phyloP scores from a whole-genome alignment of 495 filamentous ascomycete species.

The Poronia punctata region DNA sequence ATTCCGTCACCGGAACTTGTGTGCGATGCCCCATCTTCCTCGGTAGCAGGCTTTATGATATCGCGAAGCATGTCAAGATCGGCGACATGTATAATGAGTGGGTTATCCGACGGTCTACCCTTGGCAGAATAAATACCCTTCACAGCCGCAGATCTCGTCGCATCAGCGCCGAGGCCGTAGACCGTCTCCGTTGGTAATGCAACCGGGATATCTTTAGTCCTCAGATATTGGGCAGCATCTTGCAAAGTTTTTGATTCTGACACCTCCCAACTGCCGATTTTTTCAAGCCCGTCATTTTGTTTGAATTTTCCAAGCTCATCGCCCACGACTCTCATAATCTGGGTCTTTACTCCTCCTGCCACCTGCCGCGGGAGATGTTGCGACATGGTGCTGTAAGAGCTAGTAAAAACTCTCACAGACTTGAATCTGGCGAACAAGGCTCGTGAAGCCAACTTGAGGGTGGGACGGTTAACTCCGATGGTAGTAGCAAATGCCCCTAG shows the following conservation, averaged over 20 bases:
- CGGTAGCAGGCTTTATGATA: constrained; percentile 40
- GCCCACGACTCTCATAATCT: constrained; percentile 13
- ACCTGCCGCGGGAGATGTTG: constrained; percentile 13
- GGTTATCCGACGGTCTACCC: constrained; percentile 85
- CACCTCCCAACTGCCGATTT: constrained; percentile 20
- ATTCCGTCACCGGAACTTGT: constrained; percentile 44
- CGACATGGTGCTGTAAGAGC: constrained; percentile 24
- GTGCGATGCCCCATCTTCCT: constrained; percentile 22
- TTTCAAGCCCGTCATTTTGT: constrained; percentile 14
- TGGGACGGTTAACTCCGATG: not conserved
- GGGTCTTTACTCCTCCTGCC: constrained; percentile 5
- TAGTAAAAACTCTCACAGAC: constrained; percentile 16
- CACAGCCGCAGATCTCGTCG: constrained; percentile 78
- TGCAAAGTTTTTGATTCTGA: constrained; percentile 27
- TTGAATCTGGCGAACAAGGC: constrained; percentile 6
- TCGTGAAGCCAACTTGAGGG: constrained; percentile 22
- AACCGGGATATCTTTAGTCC: constrained; percentile 61
- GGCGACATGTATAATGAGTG: constrained; percentile 85
- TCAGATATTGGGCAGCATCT: constrained; percentile 55
- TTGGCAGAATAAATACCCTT: constrained; percentile 87
- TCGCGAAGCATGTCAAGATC: constrained; percentile 70
- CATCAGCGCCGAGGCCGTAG: constrained; percentile 93
- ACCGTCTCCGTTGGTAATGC: constrained; percentile 98
- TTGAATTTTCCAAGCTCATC: constrained; percentile 16
- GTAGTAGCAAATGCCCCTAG: too few relatives aligned